Evolutionary conservation across 2,329 filamentous ascomycete genomes (phyloP).

Genomic region (Hypoxylon rubiginosum): DNA sequence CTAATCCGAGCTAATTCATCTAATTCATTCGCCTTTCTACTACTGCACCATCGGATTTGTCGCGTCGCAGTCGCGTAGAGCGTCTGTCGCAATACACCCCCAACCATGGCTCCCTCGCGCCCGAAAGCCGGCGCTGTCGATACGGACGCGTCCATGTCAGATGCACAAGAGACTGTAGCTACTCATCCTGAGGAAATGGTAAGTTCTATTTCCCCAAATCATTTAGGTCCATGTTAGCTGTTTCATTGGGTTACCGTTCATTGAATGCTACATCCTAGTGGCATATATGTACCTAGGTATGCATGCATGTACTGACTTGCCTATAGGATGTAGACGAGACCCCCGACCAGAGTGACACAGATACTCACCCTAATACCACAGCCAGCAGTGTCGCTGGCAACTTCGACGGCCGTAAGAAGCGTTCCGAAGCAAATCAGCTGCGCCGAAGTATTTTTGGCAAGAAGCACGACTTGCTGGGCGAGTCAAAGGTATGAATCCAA

Average conservation of each 20-base stretch:
- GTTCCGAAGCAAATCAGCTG: constrained; percentile 88
- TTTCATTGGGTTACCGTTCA: background rate
- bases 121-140: constrained; percentile 67
- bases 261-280: no score
- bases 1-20: background rate
- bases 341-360: constrained; percentile 75
- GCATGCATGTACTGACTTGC: constrained; percentile 31
- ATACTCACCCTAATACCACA: constrained; percentile 76
- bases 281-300: constrained; percentile 11
- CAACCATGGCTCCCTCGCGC: constrained; percentile 67
- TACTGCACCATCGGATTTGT: constrained; percentile 24
- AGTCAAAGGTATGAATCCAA: constrained; percentile 79
- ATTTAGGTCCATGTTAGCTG: background rate
- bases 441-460: constrained; percentile 93
- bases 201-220: constrained; percentile 42
- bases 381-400: constrained; percentile 91
- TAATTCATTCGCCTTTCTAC: constrained; percentile 4
- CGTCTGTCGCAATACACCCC: constrained; percentile 53
- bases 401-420: constrained; percentile 84
- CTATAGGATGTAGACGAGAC: constrained; percentile 73
- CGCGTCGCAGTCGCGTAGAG: constrained; percentile 71
- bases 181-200: constrained; percentile 64
- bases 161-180: constrained; percentile 64
- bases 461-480: constrained; percentile 92
- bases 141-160: constrained; percentile 73